Evolutionary conservation across 2,329 filamentous ascomycete species (phyloP).

Genomic region (Colletotrichum siamense): DNA sequence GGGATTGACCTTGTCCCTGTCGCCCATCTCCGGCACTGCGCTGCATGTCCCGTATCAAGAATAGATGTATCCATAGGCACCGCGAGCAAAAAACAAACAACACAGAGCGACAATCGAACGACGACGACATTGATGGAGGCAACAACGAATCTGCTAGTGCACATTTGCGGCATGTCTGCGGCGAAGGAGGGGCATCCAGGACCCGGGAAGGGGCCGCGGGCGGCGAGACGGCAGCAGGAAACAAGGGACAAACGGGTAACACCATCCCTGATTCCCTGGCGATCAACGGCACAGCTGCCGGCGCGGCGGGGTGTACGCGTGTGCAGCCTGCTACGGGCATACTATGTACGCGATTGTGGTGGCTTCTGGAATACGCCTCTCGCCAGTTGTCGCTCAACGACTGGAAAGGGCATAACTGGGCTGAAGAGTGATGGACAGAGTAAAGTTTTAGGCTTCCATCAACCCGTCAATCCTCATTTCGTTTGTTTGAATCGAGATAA

Average conservation of each 20-base stretch:
- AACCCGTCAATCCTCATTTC: conserved; percentile 13
- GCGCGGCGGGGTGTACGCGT: conserved; percentile 15
- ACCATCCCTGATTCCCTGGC: conserved; percentile 9
- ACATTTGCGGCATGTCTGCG: neutral
- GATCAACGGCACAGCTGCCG: conserved; percentile 15
- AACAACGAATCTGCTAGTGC: neutral
- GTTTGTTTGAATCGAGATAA: neutral
- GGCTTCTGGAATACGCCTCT: neutral
- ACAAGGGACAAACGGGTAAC: neutral
- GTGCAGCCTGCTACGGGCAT: neutral
- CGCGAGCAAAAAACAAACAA: neutral
- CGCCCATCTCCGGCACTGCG: neutral
- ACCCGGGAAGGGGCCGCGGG: neutral
- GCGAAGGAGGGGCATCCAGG: neutral
- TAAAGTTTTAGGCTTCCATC: neutral
- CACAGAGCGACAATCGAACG: neutral
- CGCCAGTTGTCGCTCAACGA: neutral
- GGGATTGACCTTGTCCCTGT: conserved; percentile 13
- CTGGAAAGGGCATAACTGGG: neutral
- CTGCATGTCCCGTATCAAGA: neutral
- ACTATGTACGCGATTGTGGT: neutral
- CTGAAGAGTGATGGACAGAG: neutral
- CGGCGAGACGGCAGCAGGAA: neutral
- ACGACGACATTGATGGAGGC: neutral
- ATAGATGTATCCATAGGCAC: neutral